These are phyloP conservation scores for Volvox carteri DNA, from an alignment of 163 green algal genomes.

Conservation along the genomic window DNA sequence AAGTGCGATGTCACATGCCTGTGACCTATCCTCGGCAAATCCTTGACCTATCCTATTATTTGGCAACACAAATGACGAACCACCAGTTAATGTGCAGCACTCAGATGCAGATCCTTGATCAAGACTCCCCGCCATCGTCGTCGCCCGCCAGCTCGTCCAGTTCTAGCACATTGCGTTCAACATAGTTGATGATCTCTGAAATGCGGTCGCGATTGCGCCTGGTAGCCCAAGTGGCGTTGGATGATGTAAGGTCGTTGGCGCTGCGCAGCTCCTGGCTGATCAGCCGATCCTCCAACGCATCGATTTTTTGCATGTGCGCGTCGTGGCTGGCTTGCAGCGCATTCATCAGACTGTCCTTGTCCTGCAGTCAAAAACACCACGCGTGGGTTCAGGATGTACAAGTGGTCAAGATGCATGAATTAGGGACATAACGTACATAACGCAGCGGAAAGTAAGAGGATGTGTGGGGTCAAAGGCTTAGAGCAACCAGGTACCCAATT, in stretches of 20 bases:
- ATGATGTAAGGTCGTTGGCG: conserved; percentile 67
- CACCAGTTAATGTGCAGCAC: too few relatives aligned
- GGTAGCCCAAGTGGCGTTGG: conserved; percentile 59
- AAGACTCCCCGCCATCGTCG: conserved; percentile 57
- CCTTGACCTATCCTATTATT: too few relatives aligned
- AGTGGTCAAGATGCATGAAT: too few relatives aligned
- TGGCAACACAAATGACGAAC: too few relatives aligned
- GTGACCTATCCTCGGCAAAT: too few relatives aligned
- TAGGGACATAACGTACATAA: too few relatives aligned
- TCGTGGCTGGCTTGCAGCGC: conserved; percentile 83
- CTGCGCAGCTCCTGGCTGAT: conserved; percentile 72
- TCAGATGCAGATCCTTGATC: too few relatives aligned
- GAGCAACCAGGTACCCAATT: too few relatives aligned
- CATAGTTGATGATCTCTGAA: conserved; percentile 77
- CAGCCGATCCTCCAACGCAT: conserved; percentile 83
- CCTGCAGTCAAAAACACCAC: conserved; percentile 57
- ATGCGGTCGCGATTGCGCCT: conserved; percentile 74
- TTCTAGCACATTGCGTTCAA: conserved; percentile 76
- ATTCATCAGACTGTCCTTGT: conserved; percentile 85
- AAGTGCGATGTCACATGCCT: too few relatives aligned
- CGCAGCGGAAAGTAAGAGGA: too few relatives aligned
- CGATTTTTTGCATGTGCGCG: conserved; percentile 79
- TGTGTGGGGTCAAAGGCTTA: too few relatives aligned
- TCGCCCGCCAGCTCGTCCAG: conserved; percentile 68
- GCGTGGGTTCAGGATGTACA: too few relatives aligned